Conservation (phyloP, 352 stramenopile species). For the Saprolegnia parasitica region DNA sequence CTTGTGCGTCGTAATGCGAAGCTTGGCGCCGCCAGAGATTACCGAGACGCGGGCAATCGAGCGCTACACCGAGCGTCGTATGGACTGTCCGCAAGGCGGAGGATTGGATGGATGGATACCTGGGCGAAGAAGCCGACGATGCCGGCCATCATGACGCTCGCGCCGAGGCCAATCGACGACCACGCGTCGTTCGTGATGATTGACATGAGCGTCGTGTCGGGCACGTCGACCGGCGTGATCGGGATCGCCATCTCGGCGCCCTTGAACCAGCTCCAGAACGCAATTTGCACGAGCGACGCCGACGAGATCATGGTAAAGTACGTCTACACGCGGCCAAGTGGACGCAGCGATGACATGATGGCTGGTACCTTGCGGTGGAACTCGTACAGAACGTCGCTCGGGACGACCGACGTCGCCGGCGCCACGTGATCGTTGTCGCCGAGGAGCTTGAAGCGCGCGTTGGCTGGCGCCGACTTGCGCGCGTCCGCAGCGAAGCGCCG, state of each 20-base stretch:
- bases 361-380: conserved; percentile 65
- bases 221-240: neutral
- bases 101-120: conserved; percentile 35
- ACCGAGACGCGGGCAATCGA: conserved; percentile 74
- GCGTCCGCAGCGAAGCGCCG: neutral
- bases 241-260: conserved; percentile 64
- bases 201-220: conserved; percentile 63
- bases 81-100: too few relatives aligned
- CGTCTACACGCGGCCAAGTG: conserved; percentile 33
- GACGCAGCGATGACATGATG: neutral
- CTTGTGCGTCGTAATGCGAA: conserved; percentile 84
- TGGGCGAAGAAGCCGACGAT: conserved; percentile 77
- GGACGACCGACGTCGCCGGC: conserved; percentile 32
- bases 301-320: conserved; percentile 81
- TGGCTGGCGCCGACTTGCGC: neutral
- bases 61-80: conserved; percentile 41
- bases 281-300: conserved; percentile 68
- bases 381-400: conserved; percentile 75
- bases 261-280: conserved; percentile 86
- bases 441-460: conserved; percentile 55
- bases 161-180: conserved; percentile 74
- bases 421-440: conserved; percentile 63
- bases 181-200: conserved; percentile 77
- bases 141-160: conserved; percentile 69
- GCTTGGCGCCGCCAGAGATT: conserved; percentile 65